Evolutionary conservation across 2,329 filamentous ascomycete species (phyloP).

Genomic region (Fusarium floridanum): DNA sequence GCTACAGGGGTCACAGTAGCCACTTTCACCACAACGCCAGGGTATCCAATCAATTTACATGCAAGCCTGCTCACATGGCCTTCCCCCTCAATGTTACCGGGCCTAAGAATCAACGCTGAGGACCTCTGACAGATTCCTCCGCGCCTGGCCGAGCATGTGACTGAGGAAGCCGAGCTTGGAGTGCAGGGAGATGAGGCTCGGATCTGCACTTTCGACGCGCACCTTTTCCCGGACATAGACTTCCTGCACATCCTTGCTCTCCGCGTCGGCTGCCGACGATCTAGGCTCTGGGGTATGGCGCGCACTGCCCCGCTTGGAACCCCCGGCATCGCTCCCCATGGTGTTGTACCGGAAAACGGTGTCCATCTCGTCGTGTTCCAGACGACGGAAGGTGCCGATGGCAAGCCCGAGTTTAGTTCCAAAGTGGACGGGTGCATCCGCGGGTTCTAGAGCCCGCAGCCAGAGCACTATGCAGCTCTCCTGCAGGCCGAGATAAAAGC

Average conservation of each 20-base stretch:
- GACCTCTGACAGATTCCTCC: slow-evolving; percentile 80
- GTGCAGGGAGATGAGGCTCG: slow-evolving; percentile 84
- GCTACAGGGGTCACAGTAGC: slow-evolving; percentile 5
- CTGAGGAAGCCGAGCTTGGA: slow-evolving; percentile 86
- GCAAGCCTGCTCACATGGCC: slow-evolving; percentile 27
- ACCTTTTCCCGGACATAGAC: slow-evolving; percentile 93
- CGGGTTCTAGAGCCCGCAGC: slow-evolving; percentile 77
- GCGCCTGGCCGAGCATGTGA: slow-evolving; percentile 76
- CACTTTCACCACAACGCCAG: slow-evolving; percentile 33
- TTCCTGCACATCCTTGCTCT: slow-evolving; percentile 58
- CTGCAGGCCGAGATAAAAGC: slow-evolving; percentile 78
- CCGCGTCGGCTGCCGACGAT: slow-evolving; percentile 33
- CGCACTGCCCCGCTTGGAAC: slow-evolving; percentile 42
- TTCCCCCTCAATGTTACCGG: slow-evolving; percentile 25
- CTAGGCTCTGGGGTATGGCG: slow-evolving; percentile 43
- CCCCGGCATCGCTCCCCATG: slow-evolving; percentile 47
- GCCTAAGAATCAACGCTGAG: slow-evolving; percentile 70
- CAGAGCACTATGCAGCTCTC: slow-evolving; percentile 79
- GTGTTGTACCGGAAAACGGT: slow-evolving; percentile 75
- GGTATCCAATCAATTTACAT: slow-evolving; percentile 47
- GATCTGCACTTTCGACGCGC: slow-evolving; percentile 88
- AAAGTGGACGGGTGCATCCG: slow-evolving; percentile 70
- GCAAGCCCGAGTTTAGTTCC: slow-evolving; percentile 78
- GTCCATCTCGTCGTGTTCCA: slow-evolving; percentile 85
- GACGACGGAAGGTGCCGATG: slow-evolving; percentile 72